Percentiles rank a stretch among this genome's conserved stretches.
Conservation (phyloP, 2,329 filamentous ascomycete species). For the Raffaelea deltoideospora region DNA sequence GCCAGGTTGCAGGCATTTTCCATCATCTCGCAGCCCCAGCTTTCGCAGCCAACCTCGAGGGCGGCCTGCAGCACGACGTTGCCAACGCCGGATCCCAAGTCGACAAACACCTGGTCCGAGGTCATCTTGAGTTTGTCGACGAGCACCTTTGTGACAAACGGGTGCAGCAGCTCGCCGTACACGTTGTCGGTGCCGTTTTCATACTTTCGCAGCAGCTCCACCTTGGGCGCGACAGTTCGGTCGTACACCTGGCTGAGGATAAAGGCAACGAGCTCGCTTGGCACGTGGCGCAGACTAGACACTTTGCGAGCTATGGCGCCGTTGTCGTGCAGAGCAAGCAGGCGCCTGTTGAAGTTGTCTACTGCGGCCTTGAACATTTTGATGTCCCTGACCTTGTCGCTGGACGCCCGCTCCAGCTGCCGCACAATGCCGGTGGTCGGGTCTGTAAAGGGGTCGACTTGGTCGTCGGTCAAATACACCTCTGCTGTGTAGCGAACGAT, state of each 20-base stretch:
- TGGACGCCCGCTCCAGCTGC: conserved; percentile 59
- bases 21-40: conserved; percentile 96
- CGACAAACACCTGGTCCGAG: conserved; percentile 77
- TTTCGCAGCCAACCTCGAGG: conserved; percentile 82
- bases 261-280: conserved; percentile 58
- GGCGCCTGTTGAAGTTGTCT: conserved; percentile 58
- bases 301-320: conserved; percentile 62
- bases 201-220: conserved; percentile 72
- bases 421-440: conserved; percentile 61
- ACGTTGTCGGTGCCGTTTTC: conserved; percentile 85
- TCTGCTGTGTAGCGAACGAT: conserved; percentile 56
- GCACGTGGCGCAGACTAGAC: conserved; percentile 51
- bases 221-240: conserved; percentile 78
- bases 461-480: conserved; percentile 60
- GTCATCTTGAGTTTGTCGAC: conserved; percentile 60
- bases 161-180: conserved; percentile 81
- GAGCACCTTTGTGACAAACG: conserved; percentile 73
- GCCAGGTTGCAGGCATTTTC: conserved; percentile 74
- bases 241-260: conserved; percentile 83
- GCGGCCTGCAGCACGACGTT: conserved; percentile 93
- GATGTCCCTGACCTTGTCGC: conserved; percentile 47
- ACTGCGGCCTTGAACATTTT: conserved; percentile 60
- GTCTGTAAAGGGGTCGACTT: conserved; percentile 54
- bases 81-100: conserved; percentile 88
- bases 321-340: conserved; percentile 49